phyloP scores from a whole-genome alignment of 2,329 filamentous ascomycete genomes.

The Trichoderma simmonsii region DNA sequence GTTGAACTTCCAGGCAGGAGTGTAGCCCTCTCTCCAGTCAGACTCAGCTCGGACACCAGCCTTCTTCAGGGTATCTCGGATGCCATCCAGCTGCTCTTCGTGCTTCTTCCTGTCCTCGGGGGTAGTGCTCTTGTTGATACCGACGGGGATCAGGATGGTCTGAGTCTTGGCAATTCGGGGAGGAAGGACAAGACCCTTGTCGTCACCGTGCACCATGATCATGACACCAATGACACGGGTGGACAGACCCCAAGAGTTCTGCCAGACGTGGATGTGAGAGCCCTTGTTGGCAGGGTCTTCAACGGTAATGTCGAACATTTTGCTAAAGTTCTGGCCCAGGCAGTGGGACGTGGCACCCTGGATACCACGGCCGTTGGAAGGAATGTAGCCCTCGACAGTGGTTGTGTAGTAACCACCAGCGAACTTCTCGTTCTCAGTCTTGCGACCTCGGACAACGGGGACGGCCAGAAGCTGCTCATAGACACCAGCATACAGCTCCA shows the following conservation, averaged over 20 bases:
- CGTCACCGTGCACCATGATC: conserved; percentile 96
- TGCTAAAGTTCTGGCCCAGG: conserved; percentile 96
- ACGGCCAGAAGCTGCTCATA: conserved; percentile 94
- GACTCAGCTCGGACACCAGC: conserved; percentile 74
- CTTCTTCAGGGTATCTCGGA: conserved; percentile 66
- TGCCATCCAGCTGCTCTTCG: conserved; percentile 68
- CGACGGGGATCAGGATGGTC: conserved; percentile 84
- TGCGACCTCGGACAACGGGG: conserved; percentile 86
- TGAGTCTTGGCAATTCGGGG: conserved; percentile 86
- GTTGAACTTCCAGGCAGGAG: conserved; percentile 97
- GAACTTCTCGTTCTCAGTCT: conserved; percentile 98
- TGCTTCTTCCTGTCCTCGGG: conserved; percentile 76
- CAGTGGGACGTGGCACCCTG: conserved; percentile 94
- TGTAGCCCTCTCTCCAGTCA: conserved; percentile 86
- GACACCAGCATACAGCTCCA: conserved; percentile 87
- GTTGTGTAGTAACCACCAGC: conserved; percentile 95
- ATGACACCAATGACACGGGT: conserved; percentile 97
- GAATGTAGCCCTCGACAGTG: conserved; percentile 95
- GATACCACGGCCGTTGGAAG: conserved; percentile 90
- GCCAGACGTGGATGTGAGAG: conserved; percentile 84
- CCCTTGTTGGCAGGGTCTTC: conserved; percentile 85
- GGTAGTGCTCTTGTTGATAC: conserved; percentile 82
- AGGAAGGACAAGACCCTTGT: conserved; percentile 91
- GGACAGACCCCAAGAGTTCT: conserved; percentile 98
- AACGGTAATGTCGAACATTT: conserved; percentile 98